Base-by-base conservation (phyloP, 2,329 filamentous ascomycete genomes). In the Bertia moriformis region DNA sequence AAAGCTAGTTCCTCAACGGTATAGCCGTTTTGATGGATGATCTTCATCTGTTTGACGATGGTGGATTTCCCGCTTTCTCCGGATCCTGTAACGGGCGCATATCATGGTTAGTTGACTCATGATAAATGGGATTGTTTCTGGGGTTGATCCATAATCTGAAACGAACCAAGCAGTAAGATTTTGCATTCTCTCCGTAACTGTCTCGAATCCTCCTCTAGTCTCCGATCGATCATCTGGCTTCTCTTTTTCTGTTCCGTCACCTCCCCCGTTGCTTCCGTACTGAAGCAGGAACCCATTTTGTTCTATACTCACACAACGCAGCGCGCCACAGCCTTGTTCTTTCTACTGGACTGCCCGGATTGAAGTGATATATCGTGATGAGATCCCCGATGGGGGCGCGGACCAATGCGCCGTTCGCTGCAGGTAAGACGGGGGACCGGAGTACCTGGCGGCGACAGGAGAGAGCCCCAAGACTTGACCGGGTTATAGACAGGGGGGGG, bases 21-120 rank as follows among this genome's bases (percentile, higher is more conserved):
- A 62, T 98, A 98, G 44, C 91, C 91, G 63, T 95, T 94, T 52
- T 96, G 82, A 56, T 98, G 91, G 54, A 98, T 96, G 51, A 98
- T 98, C 65, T 96, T 98, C 91, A 98, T 98, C 69, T 98, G 91
- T 63, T 98, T 98, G 49, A 98, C 91, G 52, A 98, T 96, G 7
- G 91, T 98, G 42, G 91, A 96, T 64, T 98, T 98, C 49, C 91
- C 91, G 61, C 89, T 96, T 66, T 98, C 91, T 48, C 91, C 91
- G 47, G 91, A 96, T 48, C 91, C 91, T 95, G 57, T 38, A 43
- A 38, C 38, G 18, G 27, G n/a, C n/a, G n/a, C 27, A 37, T 48
- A 44, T 27, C 38, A 27, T 40, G 19, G 18, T n/a, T 41, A 18
- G 22, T 14, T n/a, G n/a, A n/a, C n/a, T n/a, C n/a, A n/a, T n/a